Percentiles rank a stretch among this genome's conserved stretches.
phyloP scores from a whole-genome alignment of 768 basidiomycete genomes.

The Amanita brunnescens region DNA sequence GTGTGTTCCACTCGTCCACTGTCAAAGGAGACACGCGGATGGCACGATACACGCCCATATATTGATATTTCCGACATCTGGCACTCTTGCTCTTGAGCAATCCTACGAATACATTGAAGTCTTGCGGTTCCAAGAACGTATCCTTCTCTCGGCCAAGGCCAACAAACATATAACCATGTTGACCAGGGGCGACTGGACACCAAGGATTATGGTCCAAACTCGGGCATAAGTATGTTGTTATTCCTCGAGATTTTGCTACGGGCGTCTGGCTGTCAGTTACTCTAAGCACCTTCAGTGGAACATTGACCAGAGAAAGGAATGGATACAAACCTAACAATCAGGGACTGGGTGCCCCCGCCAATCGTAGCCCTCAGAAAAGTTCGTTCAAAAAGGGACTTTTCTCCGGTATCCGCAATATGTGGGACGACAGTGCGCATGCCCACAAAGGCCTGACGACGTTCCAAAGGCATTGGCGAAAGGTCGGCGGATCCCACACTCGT shows the following conservation, averaged over 20 bases:
- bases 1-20: constrained; percentile 36
- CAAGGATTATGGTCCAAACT: constrained; percentile 45
- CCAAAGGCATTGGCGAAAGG: background rate
- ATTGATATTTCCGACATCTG: constrained; percentile 27
- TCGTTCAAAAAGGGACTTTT: constrained; percentile 30
- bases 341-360: constrained; percentile 30
- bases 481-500: background rate
- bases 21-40: constrained; percentile 31
- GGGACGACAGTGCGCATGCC: constrained; percentile 18
- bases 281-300: constrained; percentile 11
- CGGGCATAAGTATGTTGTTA: constrained; percentile 39
- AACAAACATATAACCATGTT: constrained; percentile 50
- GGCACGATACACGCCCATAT: constrained; percentile 40
- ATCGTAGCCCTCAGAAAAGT: constrained; percentile 27
- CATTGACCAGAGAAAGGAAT: background rate
- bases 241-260: constrained; percentile 22
- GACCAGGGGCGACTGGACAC: constrained; percentile 39
- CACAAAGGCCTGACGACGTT: constrained; percentile 17
- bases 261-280: constrained; percentile 18
- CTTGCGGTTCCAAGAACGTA: constrained; percentile 30
- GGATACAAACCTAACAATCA: constrained; percentile 25
- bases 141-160: constrained; percentile 38
- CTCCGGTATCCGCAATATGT: constrained; percentile 13
- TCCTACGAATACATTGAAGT: constrained; percentile 38
- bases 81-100: constrained; percentile 19